Base-by-base conservation (phyloP, 2,329 filamentous ascomycete genomes). In the Aspergillus quadricinctus region DNA sequence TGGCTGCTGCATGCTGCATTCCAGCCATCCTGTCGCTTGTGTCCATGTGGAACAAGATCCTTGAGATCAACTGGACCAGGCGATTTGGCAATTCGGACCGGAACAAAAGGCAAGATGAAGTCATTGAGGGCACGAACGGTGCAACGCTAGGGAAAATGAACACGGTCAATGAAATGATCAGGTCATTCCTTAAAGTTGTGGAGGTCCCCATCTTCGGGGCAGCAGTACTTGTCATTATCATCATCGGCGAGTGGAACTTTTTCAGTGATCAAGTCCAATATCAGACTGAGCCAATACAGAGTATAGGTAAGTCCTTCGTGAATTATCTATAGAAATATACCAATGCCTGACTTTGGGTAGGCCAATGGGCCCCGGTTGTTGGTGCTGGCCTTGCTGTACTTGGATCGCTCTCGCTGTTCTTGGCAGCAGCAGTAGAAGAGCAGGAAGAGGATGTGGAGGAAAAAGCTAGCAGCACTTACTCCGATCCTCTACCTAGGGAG, bases 1-100 rank as follows among this genome's bases (percentile, higher is more conserved):
- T 88, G 1, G 80, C 83, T 0, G 84, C 85, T 1, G 86, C 82
- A 1, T 87, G 84, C 57, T 88, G 84, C 56, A 81, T 89, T 2
- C 84, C 85, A 0, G 83, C 85, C 1, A 80, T 88, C 9, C 70
- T 88, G 0, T 85, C 83, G 8, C 70, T 88, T 8, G 74, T 83
- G 0, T 84, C 81, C 0, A 87, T 84, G 71, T 84, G 82, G 80
- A 81, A 83, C 59, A 87, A 85, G 63, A 86, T 88, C 4, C 68
- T 86, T 1, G 80, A 86, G 57, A 79, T 81, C 50, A 87, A 87
- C 57, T 86, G 83, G 82, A 82, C 77, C 59, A 74, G 69, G 43
- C 70, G 73, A 0, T 78, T 77, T 41, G 74, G 75, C 1, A 62
- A 70, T 29, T 61, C 45, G 21, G 14, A 27, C 19, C 41, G 67